These are phyloP conservation scores for Silene latifolia DNA, from an alignment of 148 eudicot genomes.

Conservation along the genomic window DNA sequence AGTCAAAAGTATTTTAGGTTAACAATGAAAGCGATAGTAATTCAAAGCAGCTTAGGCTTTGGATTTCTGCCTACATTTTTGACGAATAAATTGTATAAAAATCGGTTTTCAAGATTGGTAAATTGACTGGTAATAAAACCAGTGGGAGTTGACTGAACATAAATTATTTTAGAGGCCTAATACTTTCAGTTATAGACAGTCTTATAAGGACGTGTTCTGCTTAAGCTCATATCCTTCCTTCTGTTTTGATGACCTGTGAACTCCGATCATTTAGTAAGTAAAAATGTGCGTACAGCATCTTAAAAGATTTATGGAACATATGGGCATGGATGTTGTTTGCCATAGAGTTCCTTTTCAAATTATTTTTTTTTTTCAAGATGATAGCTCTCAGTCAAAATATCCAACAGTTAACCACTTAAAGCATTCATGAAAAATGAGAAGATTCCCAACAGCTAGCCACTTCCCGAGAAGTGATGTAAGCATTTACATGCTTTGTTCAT, in stretches of 20 bases:
- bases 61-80: not conserved
- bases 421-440: not conserved
- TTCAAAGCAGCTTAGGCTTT: slow-evolving; percentile 1
- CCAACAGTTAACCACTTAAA: not conserved
- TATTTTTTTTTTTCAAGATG: not conserved
- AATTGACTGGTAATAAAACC: not conserved
- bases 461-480: not conserved
- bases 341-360: not conserved
- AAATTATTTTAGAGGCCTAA: not conserved
- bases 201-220: not conserved
- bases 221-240: not conserved
- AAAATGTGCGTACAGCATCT: not conserved
- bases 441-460: not conserved
- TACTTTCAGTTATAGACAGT: not conserved
- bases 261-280: not conserved
- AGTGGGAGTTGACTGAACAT: not conserved
- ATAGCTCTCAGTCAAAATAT: not conserved
- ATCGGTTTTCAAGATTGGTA: not conserved
- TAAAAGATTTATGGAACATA: not conserved
- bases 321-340: not conserved
- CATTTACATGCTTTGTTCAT: not conserved
- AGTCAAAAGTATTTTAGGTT: not conserved
- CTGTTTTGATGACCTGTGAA: not conserved
- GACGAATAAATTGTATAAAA: not conserved
- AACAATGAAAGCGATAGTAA: not conserved